A percentile compares a stretch with the other conserved stretches of the same genome.
Evolutionary conservation across 1,284 basidiomycete genomes (phyloP).

Genomic region (Ustilago tritici): DNA sequence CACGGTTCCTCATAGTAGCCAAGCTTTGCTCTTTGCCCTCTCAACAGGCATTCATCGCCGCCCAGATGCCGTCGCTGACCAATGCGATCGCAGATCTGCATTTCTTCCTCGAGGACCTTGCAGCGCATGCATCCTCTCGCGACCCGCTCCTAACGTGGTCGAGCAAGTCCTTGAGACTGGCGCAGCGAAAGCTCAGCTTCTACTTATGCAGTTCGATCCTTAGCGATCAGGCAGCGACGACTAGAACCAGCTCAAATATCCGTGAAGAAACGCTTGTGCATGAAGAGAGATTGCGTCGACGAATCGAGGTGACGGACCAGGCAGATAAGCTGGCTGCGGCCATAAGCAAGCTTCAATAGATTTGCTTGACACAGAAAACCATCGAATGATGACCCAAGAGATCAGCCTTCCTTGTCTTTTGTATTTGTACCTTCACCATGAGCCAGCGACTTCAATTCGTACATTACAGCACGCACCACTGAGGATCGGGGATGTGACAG

Average conservation of each 20-base stretch:
- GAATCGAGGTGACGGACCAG: constrained; percentile 8
- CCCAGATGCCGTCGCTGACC: constrained; percentile 24
- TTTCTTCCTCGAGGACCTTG: constrained; percentile 22
- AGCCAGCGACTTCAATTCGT: background rate
- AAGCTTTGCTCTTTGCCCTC: constrained; percentile 13
- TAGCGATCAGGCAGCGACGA: background rate
- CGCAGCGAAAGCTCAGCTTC: constrained; percentile 44
- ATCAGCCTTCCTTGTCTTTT: background rate
- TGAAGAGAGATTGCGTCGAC: background rate
- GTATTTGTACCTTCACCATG: background rate
- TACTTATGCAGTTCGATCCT: constrained; percentile 24
- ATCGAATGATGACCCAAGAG: background rate
- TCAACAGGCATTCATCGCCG: constrained; percentile 26
- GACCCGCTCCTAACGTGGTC: background rate
- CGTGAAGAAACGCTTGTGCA: constrained; percentile 10
- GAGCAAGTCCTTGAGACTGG: constrained; percentile 15
- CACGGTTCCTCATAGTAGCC: constrained; percentile 16
- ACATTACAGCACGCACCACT: background rate
- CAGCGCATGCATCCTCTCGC: background rate
- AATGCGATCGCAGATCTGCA: constrained; percentile 36
- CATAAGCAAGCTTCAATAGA: constrained; percentile 10
- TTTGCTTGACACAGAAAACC: background rate
- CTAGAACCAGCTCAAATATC: background rate
- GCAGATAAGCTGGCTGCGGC: constrained; percentile 36
- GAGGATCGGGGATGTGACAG: background rate